Evolutionary conservation across 139 green algal genomes (phyloP).

Genomic region (Chlamydomonas eustigma): DNA sequence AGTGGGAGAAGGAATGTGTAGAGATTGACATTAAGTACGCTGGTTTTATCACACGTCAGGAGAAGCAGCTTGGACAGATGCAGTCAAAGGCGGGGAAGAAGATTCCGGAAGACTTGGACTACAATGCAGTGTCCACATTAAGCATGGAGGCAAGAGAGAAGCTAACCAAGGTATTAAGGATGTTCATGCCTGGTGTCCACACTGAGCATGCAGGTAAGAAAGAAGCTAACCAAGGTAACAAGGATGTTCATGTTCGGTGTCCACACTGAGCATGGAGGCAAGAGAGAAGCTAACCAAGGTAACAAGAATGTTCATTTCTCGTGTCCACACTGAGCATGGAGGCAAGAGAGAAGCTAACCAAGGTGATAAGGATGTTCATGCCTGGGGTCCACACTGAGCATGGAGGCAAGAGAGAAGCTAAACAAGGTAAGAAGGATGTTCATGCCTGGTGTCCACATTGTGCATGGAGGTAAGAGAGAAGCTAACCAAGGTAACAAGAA

Average conservation of each 20-base stretch:
- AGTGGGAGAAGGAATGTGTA: constrained; percentile 58
- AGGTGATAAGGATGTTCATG: neutral
- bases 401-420: neutral
- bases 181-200: neutral
- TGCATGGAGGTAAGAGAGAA: too few relatives aligned
- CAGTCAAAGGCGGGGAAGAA: constrained; percentile 41
- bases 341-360: neutral
- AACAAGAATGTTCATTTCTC: too few relatives aligned
- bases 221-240: neutral
- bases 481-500: too few relatives aligned
- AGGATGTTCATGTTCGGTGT: neutral
- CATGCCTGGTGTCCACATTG: too few relatives aligned
- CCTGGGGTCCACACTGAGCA: neutral
- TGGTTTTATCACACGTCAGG: constrained; percentile 88
- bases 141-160: constrained; percentile 90
- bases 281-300: neutral
- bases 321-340: neutral
- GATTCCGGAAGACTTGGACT: constrained; percentile 79
- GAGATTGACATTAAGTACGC: constrained; percentile 98
- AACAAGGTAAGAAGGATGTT: neutral
- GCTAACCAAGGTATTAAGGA: constrained; percentile 57
- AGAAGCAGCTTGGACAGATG: constrained; percentile 66
- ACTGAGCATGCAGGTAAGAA: neutral
- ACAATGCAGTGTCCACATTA: constrained; percentile 65
- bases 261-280: neutral